phyloP scores from a whole-genome alignment of 1,139 yeast genomes.

The Candida frijolesensis region DNA sequence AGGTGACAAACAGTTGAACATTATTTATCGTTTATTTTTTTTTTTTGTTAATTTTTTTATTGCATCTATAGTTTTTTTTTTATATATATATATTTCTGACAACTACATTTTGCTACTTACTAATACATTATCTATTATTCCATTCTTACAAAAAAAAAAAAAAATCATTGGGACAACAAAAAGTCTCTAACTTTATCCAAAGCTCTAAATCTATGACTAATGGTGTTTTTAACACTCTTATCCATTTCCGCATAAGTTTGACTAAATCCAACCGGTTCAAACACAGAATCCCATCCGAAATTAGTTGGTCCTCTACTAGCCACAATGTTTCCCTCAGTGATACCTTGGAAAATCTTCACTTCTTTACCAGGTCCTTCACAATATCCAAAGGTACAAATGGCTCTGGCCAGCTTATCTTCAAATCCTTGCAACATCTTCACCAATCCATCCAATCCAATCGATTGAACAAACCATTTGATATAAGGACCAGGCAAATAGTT shows the following conservation, averaged over 20 bases:
- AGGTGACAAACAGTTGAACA: no score
- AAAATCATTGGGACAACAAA: constrained; percentile 30
- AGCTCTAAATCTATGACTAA: constrained; percentile 88
- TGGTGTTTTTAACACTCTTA: constrained; percentile 69
- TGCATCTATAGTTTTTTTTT: background rate
- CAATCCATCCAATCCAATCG: constrained; percentile 72
- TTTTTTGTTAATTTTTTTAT: background rate
- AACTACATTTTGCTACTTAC: background rate
- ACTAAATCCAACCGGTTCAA: constrained; percentile 71
- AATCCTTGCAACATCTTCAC: constrained; percentile 78
- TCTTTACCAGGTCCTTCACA: constrained; percentile 79
- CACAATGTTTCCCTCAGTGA: constrained; percentile 80
- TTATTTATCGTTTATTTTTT: background rate
- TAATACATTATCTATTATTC: background rate
- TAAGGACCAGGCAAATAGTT: constrained; percentile 89
- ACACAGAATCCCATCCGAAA: constrained; percentile 96
- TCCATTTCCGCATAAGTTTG: constrained; percentile 94
- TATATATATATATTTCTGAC: background rate
- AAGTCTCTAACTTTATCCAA: constrained; percentile 68
- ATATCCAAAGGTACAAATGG: constrained; percentile 91
- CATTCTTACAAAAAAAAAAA: no score
- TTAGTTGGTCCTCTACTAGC: constrained; percentile 71
- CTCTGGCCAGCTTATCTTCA: constrained; percentile 82
- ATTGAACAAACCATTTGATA: constrained; percentile 83
- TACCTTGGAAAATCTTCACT: constrained; percentile 80